phyloP scores from a whole-genome alignment of 2,329 filamentous ascomycete genomes.

The Aspergillus luchuensis region DNA sequence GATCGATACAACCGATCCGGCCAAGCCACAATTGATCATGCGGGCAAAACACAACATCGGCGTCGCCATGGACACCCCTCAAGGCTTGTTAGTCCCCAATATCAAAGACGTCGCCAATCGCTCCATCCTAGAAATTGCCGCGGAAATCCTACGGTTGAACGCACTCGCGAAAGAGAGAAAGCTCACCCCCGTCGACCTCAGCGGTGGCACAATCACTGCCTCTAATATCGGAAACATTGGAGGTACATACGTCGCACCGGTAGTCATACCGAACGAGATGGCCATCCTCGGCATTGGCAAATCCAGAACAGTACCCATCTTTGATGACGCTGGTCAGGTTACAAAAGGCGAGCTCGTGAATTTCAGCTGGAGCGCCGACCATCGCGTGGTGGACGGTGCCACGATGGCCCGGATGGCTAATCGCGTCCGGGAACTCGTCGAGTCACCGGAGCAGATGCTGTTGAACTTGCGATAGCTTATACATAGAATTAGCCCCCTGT shows the following conservation, averaged over 20 bases:
- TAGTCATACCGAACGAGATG: constrained; percentile 88
- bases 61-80: constrained; percentile 90
- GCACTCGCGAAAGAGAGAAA: constrained; percentile 72
- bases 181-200: constrained; percentile 72
- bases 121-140: constrained; percentile 76
- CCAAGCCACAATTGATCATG: constrained; percentile 74
- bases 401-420: constrained; percentile 91
- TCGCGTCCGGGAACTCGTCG: constrained; percentile 73
- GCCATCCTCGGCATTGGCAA: constrained; percentile 88
- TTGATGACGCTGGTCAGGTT: constrained; percentile 61
- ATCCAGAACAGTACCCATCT: constrained; percentile 78
- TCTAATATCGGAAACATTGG: constrained; percentile 97
- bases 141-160: constrained; percentile 74
- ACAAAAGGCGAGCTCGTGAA: constrained; percentile 79
- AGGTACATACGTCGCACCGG: constrained; percentile 85
- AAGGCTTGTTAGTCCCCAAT: constrained; percentile 86
- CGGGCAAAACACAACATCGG: constrained; percentile 91
- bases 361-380: constrained; percentile 96
- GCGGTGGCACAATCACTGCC: constrained; percentile 87
- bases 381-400: constrained; percentile 90
- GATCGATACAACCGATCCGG: constrained; percentile 64
- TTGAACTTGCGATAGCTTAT: constrained; percentile 69
- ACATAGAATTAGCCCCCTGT: neutral
- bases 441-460: constrained; percentile 85
- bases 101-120: constrained; percentile 78